phyloP scores from a whole-genome alignment of 805 yeast species.

The Pichia ethanolica region DNA sequence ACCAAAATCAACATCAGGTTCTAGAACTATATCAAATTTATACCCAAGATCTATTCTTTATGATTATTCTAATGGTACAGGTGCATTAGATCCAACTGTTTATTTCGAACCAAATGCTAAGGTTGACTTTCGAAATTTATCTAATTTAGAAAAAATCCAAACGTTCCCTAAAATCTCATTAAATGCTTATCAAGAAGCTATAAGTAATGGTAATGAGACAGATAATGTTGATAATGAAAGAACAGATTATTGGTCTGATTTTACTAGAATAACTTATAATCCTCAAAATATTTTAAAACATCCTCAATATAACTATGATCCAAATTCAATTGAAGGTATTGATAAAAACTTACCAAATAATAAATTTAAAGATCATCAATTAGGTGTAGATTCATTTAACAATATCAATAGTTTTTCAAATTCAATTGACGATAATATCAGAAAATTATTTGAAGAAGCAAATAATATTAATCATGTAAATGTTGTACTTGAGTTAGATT shows the following conservation, averaged over 20 bases:
- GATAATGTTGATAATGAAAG: constrained; percentile 31
- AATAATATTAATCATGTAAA: constrained; percentile 71
- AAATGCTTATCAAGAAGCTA: constrained; percentile 54
- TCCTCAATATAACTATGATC: constrained; percentile 52
- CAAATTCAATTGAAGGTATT: constrained; percentile 19
- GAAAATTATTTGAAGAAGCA: constrained; percentile 63
- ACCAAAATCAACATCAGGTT: constrained; percentile 13
- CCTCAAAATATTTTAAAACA: constrained; percentile 53
- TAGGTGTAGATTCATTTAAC: constrained; percentile 58
- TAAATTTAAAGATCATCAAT: constrained; percentile 39
- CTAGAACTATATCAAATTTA: constrained; percentile 44
- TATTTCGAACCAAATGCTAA: constrained; percentile 27
- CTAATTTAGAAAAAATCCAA: constrained; percentile 14
- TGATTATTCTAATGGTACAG: constrained; percentile 74
- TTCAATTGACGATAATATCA: constrained; percentile 49
- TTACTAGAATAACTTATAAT: constrained; percentile 55
- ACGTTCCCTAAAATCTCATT: constrained; percentile 32
- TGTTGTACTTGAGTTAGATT: constrained; percentile 60
- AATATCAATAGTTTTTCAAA: constrained; percentile 32
- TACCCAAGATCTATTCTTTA: constrained; percentile 79
- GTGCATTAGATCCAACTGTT: constrained; percentile 53
- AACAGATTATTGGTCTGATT: constrained; percentile 75
- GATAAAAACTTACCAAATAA: constrained; percentile 23
- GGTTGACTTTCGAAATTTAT: constrained; percentile 8
- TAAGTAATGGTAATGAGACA: constrained; percentile 41